These are phyloP conservation scores for Suillus lakei DNA, from an alignment of 768 basidiomycete genomes.

Conservation along the genomic window DNA sequence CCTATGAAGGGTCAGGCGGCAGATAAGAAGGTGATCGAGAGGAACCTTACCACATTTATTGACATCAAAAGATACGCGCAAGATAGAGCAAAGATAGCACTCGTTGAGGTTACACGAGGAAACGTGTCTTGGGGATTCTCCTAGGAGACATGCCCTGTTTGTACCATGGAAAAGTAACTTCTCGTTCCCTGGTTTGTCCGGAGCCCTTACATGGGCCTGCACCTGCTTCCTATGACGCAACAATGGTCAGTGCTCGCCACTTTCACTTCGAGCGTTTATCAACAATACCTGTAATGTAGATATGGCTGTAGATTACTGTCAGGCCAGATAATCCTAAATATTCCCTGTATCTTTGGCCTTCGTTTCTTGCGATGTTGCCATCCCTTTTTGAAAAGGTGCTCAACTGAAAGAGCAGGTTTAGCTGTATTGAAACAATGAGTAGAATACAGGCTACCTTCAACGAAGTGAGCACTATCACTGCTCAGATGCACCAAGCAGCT, in stretches of 20 bases:
- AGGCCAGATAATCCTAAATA: slow-evolving; percentile 57
- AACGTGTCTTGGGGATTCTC: slow-evolving; percentile 51
- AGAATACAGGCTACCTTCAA: slow-evolving; percentile 33
- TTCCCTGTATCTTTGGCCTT: slow-evolving; percentile 49
- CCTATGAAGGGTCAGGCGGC: slow-evolving; percentile 37
- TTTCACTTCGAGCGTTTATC: slow-evolving; percentile 26
- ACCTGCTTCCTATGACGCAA: slow-evolving; percentile 27
- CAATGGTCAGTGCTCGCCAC: slow-evolving; percentile 11
- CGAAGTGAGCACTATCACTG: slow-evolving; percentile 39
- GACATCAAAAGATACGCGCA: slow-evolving; percentile 65
- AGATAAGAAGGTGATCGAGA: slow-evolving; percentile 15
- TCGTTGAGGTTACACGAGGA: slow-evolving; percentile 51
- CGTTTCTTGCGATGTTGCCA: slow-evolving; percentile 62
- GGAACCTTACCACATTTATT: slow-evolving; percentile 54
- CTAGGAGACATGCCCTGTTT: slow-evolving; percentile 58
- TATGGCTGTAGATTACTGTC: slow-evolving; percentile 49
- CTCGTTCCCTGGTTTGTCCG: slow-evolving; percentile 49
- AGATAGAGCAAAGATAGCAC: slow-evolving; percentile 60
- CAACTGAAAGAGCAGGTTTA: slow-evolving; percentile 41
- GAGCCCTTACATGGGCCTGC: slow-evolving; percentile 28
- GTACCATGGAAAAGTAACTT: slow-evolving; percentile 74
- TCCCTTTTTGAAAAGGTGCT: slow-evolving; percentile 52
- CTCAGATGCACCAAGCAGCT: slow-evolving; percentile 49
- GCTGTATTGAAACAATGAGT: background rate
- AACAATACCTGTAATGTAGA: slow-evolving; percentile 51